Conservation (phyloP, 352 stramenopile species). For the Globisporangium sylvaticum region DNA sequence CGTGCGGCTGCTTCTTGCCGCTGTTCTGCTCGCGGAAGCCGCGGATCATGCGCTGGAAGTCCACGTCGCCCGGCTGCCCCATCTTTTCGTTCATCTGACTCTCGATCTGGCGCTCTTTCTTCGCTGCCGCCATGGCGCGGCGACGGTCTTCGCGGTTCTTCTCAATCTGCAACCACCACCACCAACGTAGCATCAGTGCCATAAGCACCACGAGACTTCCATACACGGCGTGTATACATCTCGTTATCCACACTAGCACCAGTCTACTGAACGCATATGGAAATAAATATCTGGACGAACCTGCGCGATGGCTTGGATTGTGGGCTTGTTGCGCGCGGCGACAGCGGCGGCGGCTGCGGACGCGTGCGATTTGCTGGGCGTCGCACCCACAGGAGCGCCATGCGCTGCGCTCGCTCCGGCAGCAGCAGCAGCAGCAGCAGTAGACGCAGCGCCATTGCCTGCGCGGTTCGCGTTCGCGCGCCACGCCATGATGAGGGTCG, state of each 20-base stretch:
- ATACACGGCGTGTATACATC: too few relatives aligned
- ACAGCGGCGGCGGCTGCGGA: conserved; percentile 12
- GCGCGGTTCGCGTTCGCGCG: conserved; percentile 24
- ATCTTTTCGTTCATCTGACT: conserved; percentile 76
- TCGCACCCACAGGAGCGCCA: neutral
- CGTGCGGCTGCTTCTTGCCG: conserved; percentile 47
- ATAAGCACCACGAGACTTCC: too few relatives aligned
- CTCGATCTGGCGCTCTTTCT: conserved; percentile 82
- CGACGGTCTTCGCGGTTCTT: conserved; percentile 82
- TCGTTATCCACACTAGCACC: too few relatives aligned
- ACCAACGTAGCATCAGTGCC: neutral
- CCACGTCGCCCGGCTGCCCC: conserved; percentile 83
- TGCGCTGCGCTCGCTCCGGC: neutral
- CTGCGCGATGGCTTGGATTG: conserved; percentile 64
- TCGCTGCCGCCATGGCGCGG: conserved; percentile 80
- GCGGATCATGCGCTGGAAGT: conserved; percentile 91
- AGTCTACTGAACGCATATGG: neutral
- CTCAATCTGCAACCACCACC: conserved; percentile 47
- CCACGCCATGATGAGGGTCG: conserved; percentile 30
- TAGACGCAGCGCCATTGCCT: neutral
- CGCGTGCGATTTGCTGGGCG: conserved; percentile 13
- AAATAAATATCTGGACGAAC: conserved; percentile 7
- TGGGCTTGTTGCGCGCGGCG: conserved; percentile 42
- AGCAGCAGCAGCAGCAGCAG: neutral
- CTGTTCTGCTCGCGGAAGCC: conserved; percentile 77